Percentiles rank a stretch among this genome's conserved stretches.
Evolutionary conservation across 768 basidiomycete species (phyloP).

Genomic region (Boletus sensibilis): DNA sequence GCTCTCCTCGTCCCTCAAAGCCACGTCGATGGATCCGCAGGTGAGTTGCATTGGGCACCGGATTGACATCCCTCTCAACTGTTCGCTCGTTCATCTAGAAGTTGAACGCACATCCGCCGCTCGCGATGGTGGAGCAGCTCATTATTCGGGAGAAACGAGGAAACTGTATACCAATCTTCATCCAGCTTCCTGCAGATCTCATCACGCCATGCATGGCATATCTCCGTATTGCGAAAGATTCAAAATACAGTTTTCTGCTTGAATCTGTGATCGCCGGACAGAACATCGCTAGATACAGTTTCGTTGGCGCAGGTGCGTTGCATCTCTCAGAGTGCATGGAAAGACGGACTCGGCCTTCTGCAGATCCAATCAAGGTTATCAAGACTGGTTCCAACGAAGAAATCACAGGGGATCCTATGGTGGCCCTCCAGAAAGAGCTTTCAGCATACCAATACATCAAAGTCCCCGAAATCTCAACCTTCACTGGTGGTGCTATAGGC

Average conservation of each 20-base stretch:
- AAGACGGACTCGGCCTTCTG: not conserved
- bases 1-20: not conserved
- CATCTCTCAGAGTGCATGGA: not conserved
- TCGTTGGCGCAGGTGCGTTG: constrained; percentile 87
- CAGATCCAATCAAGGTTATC: constrained; percentile 92
- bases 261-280: constrained; percentile 92
- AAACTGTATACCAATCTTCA: constrained; percentile 91
- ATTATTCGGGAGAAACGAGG: constrained; percentile 80
- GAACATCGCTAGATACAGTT: constrained; percentile 90
- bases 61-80: constrained; percentile 44
- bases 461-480: constrained; percentile 88
- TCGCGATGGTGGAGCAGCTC: constrained; percentile 72
- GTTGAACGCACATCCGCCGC: constrained; percentile 66
- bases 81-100: constrained; percentile 55
- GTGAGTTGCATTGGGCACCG: constrained; percentile 30
- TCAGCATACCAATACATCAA: constrained; percentile 85
- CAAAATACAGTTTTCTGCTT: constrained; percentile 91
- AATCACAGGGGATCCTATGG: constrained; percentile 82
- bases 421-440: constrained; percentile 81
- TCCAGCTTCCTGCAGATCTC: constrained; percentile 92
- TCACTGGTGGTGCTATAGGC: constrained; percentile 96
- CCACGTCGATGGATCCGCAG: constrained; percentile 47
- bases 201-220: constrained; percentile 98
- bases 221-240: constrained; percentile 87
- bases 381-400: constrained; percentile 86